Evolutionary conservation across 768 basidiomycete species (phyloP).

Genomic region (Phanerodontia chrysosporium): DNA sequence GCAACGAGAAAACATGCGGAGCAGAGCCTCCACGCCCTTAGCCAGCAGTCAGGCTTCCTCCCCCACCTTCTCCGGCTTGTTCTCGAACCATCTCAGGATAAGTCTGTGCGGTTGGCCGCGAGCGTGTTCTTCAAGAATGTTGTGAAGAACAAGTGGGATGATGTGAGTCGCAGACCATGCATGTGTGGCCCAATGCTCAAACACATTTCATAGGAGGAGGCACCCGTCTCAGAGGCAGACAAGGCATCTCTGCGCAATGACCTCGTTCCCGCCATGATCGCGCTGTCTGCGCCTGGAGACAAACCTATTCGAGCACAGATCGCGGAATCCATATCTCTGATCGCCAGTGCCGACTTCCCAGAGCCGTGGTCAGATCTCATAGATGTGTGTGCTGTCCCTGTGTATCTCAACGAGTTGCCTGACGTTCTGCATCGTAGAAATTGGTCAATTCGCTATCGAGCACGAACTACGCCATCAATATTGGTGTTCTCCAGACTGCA

Average conservation of each 20-base stretch:
- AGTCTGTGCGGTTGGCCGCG: constrained; percentile 74
- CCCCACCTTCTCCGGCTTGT: constrained; percentile 74
- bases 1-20: constrained; percentile 77
- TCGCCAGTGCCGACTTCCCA: constrained; percentile 92
- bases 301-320: constrained; percentile 78
- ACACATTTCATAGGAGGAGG: constrained; percentile 50
- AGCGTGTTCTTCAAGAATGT: constrained; percentile 93
- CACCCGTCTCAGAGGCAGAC: constrained; percentile 67
- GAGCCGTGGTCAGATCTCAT: constrained; percentile 83
- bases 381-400: constrained; percentile 56
- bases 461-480: constrained; percentile 79
- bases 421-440: constrained; percentile 50
- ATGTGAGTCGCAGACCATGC: constrained; percentile 46
- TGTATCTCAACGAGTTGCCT: neutral
- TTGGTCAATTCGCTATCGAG: constrained; percentile 78
- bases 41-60: constrained; percentile 74
- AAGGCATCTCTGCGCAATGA: constrained; percentile 67
- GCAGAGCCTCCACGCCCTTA: constrained; percentile 61
- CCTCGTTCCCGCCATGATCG: constrained; percentile 90
- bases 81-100: constrained; percentile 59
- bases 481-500: constrained; percentile 89
- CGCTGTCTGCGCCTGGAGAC: constrained; percentile 69
- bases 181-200: neutral
- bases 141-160: constrained; percentile 83
- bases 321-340: constrained; percentile 88